A percentile compares a stretch with the other conserved stretches of the same genome.
These are phyloP conservation scores for Daedaleopsis nitida DNA, from an alignment of 768 basidiomycete genomes.

Conservation along the genomic window DNA sequence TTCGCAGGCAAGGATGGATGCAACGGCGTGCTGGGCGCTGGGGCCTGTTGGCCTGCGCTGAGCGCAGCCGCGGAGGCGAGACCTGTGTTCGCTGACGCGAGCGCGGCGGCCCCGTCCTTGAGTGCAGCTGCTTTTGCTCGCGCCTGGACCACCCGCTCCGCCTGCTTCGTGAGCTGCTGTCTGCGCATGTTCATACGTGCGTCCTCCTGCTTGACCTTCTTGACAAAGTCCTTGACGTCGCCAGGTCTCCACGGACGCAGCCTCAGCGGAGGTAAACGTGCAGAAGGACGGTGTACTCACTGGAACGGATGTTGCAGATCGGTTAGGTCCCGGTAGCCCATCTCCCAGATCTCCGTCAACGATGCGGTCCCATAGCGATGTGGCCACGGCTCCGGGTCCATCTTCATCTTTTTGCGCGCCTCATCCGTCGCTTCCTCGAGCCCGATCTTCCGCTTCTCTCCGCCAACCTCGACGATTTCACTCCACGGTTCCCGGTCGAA, in stretches of 20 bases:
- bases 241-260: constrained; percentile 50
- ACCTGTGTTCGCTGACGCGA: not conserved
- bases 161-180: constrained; percentile 40
- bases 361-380: constrained; percentile 68
- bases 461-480: constrained; percentile 43
- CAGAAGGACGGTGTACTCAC: constrained; percentile 39
- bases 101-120: constrained; percentile 9
- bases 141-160: constrained; percentile 40
- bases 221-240: constrained; percentile 73
- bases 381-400: constrained; percentile 61
- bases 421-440: constrained; percentile 64
- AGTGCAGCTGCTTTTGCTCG: constrained; percentile 44
- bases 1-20: constrained; percentile 77
- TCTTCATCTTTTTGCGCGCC: constrained; percentile 53
- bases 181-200: constrained; percentile 55
- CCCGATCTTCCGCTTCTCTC: constrained; percentile 45
- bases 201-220: constrained; percentile 70
- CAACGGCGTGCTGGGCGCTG: constrained; percentile 45
- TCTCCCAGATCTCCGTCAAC: constrained; percentile 81
- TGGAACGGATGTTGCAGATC: constrained; percentile 70
- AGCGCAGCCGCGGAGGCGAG: constrained; percentile 3
- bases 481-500: constrained; percentile 77
- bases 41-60: constrained; percentile 7
- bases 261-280: constrained; percentile 3
- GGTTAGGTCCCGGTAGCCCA: constrained; percentile 67